Conservation (phyloP, 2,329 filamentous ascomycete genomes). For the Calonectria honghensis region DNA sequence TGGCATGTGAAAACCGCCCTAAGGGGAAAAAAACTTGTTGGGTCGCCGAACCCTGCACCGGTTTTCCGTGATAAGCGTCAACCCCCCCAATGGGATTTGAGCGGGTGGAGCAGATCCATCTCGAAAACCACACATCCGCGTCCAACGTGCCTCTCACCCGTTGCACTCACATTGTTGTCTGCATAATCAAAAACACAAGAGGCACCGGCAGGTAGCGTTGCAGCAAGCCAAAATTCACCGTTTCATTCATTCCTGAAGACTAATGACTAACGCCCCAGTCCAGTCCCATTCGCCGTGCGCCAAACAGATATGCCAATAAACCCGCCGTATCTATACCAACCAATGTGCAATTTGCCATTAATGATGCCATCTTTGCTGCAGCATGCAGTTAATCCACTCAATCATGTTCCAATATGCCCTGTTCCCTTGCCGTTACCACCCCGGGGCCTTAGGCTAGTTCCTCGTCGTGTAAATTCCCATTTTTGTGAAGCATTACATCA, state of each 20-base stretch:
- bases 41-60: slow-evolving; percentile 22
- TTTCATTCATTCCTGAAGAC: slow-evolving; percentile 34
- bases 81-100: slow-evolving; percentile 46
- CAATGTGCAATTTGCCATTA: slow-evolving; percentile 50
- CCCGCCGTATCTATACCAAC: slow-evolving; percentile 40
- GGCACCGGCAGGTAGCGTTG: background rate
- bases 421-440: slow-evolving; percentile 35
- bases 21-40: slow-evolving; percentile 47
- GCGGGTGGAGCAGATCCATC: slow-evolving; percentile 42
- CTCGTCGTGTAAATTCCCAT: slow-evolving; percentile 38
- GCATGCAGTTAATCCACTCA: slow-evolving; percentile 41
- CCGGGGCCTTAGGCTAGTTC: slow-evolving; percentile 40
- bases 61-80: slow-evolving; percentile 45
- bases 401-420: slow-evolving; percentile 42
- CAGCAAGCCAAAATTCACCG: slow-evolving; percentile 21
- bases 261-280: background rate
- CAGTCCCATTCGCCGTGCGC: slow-evolving; percentile 48
- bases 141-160: slow-evolving; percentile 21
- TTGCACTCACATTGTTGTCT: background rate
- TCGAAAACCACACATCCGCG: slow-evolving; percentile 36
- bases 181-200: slow-evolving; percentile 3
- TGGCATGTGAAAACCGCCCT: slow-evolving; percentile 54
- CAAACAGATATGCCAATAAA: slow-evolving; percentile 44
- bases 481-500: slow-evolving; percentile 58
- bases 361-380: slow-evolving; percentile 43